Percentiles rank a stretch among this genome's conserved stretches.
These are phyloP conservation scores for Talaromyces amestolkiae DNA, from an alignment of 2,329 filamentous ascomycete species.

Conservation along the genomic window DNA sequence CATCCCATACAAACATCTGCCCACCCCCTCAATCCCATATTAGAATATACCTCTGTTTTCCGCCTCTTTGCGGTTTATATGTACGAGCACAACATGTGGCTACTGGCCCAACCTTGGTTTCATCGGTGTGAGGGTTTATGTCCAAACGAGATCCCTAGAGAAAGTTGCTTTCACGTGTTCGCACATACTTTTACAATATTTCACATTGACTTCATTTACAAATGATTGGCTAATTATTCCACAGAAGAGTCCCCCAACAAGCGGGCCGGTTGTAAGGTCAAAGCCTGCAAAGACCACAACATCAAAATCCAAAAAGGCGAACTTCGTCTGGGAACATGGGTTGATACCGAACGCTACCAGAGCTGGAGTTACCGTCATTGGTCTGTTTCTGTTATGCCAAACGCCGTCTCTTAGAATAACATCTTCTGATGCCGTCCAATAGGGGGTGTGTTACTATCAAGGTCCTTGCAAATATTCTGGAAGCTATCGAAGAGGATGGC, in stretches of 20 bases:
- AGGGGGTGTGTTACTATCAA: constrained; percentile 88
- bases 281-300: constrained; percentile 66
- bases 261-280: constrained; percentile 72
- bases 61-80: too few relatives aligned
- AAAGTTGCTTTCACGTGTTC: neutral
- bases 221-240: neutral
- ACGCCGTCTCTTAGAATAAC: neutral
- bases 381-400: constrained; percentile 49
- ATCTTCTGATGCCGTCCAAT: neutral
- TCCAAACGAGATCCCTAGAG: too few relatives aligned
- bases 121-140: too few relatives aligned
- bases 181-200: neutral
- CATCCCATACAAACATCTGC: neutral
- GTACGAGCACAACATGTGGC: too few relatives aligned
- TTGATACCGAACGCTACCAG: constrained; percentile 60
- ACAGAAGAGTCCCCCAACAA: constrained; percentile 68
- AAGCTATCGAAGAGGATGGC: constrained; percentile 43
- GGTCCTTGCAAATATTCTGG: constrained; percentile 63
- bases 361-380: constrained; percentile 83
- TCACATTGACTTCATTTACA: neutral
- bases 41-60: too few relatives aligned
- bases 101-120: too few relatives aligned
- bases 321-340: constrained; percentile 71
- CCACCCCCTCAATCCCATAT: neutral
- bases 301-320: constrained; percentile 77